A percentile compares a stretch with the other conserved stretches of the same genome.
Conservation (phyloP, 345 rosid species). For the Limnanthes douglasii region DNA sequence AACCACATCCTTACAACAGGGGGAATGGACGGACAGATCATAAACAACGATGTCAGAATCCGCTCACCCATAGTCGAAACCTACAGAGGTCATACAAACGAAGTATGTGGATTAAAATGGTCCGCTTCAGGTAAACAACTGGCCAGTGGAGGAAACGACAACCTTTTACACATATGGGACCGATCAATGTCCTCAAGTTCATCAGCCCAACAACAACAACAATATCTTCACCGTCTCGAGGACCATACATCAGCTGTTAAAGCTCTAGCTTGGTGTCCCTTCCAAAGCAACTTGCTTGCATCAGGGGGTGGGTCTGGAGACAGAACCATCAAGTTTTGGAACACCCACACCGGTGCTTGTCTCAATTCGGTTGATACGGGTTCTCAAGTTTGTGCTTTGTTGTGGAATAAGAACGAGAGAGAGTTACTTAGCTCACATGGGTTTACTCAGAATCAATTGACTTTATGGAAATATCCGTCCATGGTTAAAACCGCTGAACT, state of each 20-base stretch:
- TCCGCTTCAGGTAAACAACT: conserved; percentile 35
- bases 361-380: conserved; percentile 21
- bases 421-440: conserved; percentile 23
- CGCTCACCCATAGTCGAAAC: conserved; percentile 22
- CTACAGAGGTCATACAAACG: conserved; percentile 30
- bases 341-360: conserved; percentile 20
- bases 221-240: conserved; percentile 19
- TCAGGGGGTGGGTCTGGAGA: conserved; percentile 24
- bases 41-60: conserved; percentile 28
- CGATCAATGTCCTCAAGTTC: conserved; percentile 23
- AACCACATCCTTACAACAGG: conserved; percentile 28
- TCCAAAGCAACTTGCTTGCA: conserved; percentile 18
- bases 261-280: conserved; percentile 44
- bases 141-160: conserved; percentile 32
- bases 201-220: conserved; percentile 20
- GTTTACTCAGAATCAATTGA: conserved; percentile 20
- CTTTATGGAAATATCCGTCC: conserved; percentile 21
- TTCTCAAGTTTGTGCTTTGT: conserved; percentile 17
- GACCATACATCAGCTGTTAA: conserved; percentile 36
- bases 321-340: conserved; percentile 20
- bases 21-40: conserved; percentile 28
- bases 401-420: conserved; percentile 21
- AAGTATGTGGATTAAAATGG: conserved; percentile 40
- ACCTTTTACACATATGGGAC: conserved; percentile 32
- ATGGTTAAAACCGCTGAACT: conserved; percentile 27